These are phyloP conservation scores for Chrysoporthe cubensis DNA, from an alignment of 2,329 filamentous ascomycete genomes.

Conservation along the genomic window DNA sequence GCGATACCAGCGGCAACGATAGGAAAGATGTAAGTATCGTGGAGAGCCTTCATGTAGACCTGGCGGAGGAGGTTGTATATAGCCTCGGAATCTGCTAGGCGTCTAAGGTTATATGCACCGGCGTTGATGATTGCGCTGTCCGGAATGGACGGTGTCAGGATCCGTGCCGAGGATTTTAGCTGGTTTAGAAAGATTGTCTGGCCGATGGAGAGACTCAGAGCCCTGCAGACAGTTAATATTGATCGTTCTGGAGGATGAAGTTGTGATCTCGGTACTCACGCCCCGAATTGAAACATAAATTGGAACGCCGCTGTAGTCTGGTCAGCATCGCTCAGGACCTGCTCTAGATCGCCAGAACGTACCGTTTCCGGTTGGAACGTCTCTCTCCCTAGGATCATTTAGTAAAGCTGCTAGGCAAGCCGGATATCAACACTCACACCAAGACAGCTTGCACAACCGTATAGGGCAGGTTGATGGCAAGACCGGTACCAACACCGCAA, in stretches of 20 bases:
- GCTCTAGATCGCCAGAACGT: not conserved
- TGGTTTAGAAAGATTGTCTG: slow-evolving; percentile 2
- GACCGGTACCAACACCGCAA: not conserved
- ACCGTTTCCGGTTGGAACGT: slow-evolving; percentile 7
- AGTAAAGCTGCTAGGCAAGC: not conserved
- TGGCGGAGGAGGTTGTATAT: not conserved
- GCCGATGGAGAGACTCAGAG: not conserved
- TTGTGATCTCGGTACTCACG: not conserved
- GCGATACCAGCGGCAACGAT: not conserved
- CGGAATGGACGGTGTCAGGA: not conserved
- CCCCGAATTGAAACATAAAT: slow-evolving; percentile 1
- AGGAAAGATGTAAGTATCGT: not conserved
- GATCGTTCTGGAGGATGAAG: too few relatives aligned
- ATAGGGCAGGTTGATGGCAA: slow-evolving; percentile 4
- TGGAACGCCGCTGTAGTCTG: not conserved
- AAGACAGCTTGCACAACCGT: slow-evolving; percentile 1
- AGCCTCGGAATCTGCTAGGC: not conserved
- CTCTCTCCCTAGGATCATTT: not conserved
- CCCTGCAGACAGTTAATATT: not conserved
- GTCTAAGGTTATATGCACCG: slow-evolving; percentile 2
- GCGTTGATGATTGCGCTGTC: slow-evolving; percentile 1
- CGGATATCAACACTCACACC: not conserved
- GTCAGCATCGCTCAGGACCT: not conserved
- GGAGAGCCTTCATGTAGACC: slow-evolving; percentile 5
- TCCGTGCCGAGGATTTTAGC: not conserved